Evolutionary conservation across 768 basidiomycete genomes (phyloP), one percentile per base, ranked within the genome.

Genomic region (Leccinellum luteum): DNA sequence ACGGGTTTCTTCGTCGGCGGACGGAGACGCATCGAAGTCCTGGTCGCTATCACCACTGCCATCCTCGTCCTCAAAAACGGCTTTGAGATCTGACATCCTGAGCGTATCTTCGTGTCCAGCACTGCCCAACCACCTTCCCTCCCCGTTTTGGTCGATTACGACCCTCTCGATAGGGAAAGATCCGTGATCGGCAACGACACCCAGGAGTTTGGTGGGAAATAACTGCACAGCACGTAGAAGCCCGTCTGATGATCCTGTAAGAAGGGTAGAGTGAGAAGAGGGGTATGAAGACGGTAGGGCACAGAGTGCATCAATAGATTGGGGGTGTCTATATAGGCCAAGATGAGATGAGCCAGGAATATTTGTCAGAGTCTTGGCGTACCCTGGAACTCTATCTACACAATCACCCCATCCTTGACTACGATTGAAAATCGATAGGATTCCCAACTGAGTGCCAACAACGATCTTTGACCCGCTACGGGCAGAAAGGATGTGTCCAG

Each of bases 191-290:
- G 89, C 89, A 41, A 98, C 86, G 50, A 95, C 87, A 19, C 95
- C 95, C 45, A 96, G 75, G 31, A 98, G 79, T 68, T 92, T 92
- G 54, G 90, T 94, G 1, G 95, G 95, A 56, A 95, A 79, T 34
- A 97, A 77, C 66, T 94, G 84, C 3, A 95, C 87, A 15, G 91
- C 91, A 47, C 94, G 85, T 43, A 98, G 79, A 66, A 92, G 81
- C 0, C 95, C 95, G 69, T 98, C 94, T 6, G 93, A 93, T 0
- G 94, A 96, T 6, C 94, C 94, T 1, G 94, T 94, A 2, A 94
- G 80, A 57, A 97, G 81, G 2, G 87, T 84, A 15, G 85, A 81
- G 65, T 87, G 81, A 56, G 85, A 81, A 49, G 80, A 79, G 1
- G 84, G 80, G 55, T 89, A 78, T 19, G 78, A 78, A 4, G 80